phyloP scores from a whole-genome alignment of 306 rosid genomes.

The Gastrolobium bilobum region DNA sequence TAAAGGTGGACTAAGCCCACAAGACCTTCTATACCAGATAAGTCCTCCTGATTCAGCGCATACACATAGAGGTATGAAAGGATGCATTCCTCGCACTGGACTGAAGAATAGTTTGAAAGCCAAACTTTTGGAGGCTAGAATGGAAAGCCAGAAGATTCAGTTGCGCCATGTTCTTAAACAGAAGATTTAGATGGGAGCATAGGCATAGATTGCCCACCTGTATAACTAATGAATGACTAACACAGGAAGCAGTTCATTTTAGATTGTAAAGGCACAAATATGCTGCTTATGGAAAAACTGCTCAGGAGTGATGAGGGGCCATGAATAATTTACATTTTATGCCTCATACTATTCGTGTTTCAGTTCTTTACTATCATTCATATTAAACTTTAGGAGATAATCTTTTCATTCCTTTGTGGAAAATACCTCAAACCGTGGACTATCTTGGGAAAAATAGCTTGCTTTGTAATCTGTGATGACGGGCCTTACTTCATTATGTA shows the following conservation, averaged over 20 bases:
- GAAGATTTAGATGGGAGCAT: conserved; percentile 65
- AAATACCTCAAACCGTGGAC: conserved; percentile 37
- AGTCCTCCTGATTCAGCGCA: conserved; percentile 73
- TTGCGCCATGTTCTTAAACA: conserved; percentile 93
- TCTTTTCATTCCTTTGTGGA: conserved; percentile 30
- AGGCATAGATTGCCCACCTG: conserved; percentile 42
- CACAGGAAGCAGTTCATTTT: conserved; percentile 49
- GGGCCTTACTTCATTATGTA: conserved; percentile 35
- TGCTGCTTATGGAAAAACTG: conserved; percentile 53
- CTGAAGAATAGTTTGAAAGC: conserved; percentile 90
- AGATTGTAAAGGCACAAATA: conserved; percentile 31
- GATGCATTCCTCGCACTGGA: conserved; percentile 76
- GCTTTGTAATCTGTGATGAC: conserved; percentile 35
- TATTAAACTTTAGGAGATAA: conserved; percentile 40
- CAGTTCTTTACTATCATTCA: conserved; percentile 46
- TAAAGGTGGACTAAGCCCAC: conserved; percentile 74
- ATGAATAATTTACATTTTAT: conserved; percentile 48
- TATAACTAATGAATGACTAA: conserved; percentile 26
- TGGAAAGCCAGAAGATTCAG: conserved; percentile 90
- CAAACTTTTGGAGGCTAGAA: conserved; percentile 88
- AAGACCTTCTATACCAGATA: conserved; percentile 72
- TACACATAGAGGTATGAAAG: conserved; percentile 74
- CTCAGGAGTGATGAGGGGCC: conserved; percentile 49
- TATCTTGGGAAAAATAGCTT: conserved; percentile 47
- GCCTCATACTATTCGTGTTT: conserved; percentile 41